A percentile compares a stretch with the other conserved stretches of the same genome.
Conservation (phyloP, 192 early-diverging fungal species). For the Gaertneriomyces sp. region DNA sequence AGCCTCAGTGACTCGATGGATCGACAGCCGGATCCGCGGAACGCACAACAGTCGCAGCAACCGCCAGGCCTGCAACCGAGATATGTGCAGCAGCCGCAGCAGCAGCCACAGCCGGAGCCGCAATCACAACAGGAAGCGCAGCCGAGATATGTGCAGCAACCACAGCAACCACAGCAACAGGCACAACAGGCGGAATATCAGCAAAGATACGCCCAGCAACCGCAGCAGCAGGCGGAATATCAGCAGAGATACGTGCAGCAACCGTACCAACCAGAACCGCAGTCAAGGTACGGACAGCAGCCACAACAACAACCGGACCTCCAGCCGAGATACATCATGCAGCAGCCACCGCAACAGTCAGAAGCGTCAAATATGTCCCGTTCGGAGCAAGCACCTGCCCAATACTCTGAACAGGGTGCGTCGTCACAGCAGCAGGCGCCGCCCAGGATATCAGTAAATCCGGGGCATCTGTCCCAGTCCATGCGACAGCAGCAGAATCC, state of each 20-base stretch:
- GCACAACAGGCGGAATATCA: background rate
- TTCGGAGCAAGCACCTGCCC: no score
- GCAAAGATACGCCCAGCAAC: constrained; percentile 5
- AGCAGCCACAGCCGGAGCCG: background rate
- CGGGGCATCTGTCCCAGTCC: constrained; percentile 1
- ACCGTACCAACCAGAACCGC: constrained; percentile 1
- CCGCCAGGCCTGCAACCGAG: background rate
- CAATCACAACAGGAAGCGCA: background rate
- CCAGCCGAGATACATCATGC: constrained; percentile 10
- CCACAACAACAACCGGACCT: background rate
- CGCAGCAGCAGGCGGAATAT: constrained; percentile 2
- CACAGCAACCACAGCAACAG: constrained; percentile 1
- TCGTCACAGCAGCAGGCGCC: background rate
- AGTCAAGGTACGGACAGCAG: background rate
- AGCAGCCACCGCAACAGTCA: constrained; percentile 29
- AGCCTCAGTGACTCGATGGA: background rate
- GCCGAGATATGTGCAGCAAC: background rate
- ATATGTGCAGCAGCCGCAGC: background rate
- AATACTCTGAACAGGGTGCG: background rate
- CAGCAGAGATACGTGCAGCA: constrained; percentile 4
- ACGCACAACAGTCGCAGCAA: background rate
- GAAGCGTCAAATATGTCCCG: no score
- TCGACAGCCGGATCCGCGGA: background rate
- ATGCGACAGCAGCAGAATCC: constrained; percentile 26
- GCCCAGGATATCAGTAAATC: background rate